These are phyloP conservation scores for Panaeolus papilionaceus DNA, from an alignment of 768 basidiomycete genomes.

Conservation along the genomic window DNA sequence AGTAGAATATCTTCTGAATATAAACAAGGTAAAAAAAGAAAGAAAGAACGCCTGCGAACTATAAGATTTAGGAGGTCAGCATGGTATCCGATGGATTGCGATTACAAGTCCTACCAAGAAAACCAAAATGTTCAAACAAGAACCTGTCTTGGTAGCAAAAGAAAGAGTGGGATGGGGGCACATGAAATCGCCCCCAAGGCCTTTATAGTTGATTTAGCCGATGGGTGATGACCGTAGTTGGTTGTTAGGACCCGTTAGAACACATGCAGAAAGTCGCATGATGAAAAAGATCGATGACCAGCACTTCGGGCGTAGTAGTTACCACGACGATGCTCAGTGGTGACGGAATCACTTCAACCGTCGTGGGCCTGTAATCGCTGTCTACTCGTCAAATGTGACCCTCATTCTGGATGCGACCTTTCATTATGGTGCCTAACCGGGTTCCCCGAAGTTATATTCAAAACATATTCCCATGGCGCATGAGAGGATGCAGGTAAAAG, in stretches of 20 bases:
- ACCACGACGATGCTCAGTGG: slow-evolving; percentile 3
- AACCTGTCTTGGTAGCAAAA: slow-evolving; percentile 59
- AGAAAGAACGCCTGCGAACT: slow-evolving; percentile 39
- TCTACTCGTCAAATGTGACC: neutral
- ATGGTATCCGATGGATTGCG: neutral
- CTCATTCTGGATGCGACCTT: neutral
- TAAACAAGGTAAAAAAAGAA: slow-evolving; percentile 23
- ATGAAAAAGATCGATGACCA: slow-evolving; percentile 6
- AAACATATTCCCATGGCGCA: neutral
- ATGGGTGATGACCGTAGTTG: slow-evolving; percentile 4
- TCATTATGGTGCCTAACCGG: neutral
- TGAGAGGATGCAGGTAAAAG: slow-evolving; percentile 3
- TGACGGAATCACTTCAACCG: neutral
- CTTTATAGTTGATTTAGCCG: slow-evolving; percentile 22
- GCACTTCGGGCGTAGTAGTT: slow-evolving; percentile 1
- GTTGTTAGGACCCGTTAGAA: neutral
- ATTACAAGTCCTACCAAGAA: slow-evolving; percentile 30
- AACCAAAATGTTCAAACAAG: slow-evolving; percentile 42
- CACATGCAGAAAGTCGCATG: neutral
- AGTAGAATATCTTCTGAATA: slow-evolving; percentile 25
- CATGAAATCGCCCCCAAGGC: neutral
- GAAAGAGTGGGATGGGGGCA: slow-evolving; percentile 38
- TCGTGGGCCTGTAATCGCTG: neutral
- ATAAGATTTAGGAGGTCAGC: slow-evolving; percentile 12
- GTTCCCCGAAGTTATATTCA: neutral